Conservation (phyloP, 2,329 filamentous ascomycete genomes). For the Cladosporium sp. region DNA sequence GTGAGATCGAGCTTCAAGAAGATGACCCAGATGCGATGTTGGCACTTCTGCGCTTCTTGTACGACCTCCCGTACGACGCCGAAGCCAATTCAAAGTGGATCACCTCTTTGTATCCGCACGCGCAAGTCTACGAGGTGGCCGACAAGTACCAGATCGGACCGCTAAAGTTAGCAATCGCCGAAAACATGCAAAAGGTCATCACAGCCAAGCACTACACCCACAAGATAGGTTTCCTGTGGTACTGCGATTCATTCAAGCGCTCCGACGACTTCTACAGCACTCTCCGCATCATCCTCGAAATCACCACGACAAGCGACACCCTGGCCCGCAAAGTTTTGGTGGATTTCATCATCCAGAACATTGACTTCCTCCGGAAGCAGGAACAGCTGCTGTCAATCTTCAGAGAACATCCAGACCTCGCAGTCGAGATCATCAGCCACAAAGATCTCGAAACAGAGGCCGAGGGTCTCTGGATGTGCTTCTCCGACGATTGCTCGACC, state of each 20-base stretch:
- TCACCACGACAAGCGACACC: background rate
- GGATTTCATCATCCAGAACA: background rate
- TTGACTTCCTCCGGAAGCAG: background rate
- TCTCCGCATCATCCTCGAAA: background rate
- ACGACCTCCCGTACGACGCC: background rate
- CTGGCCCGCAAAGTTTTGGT: background rate
- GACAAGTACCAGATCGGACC: constrained; percentile 2
- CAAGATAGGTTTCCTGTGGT: background rate
- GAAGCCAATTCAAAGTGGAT: background rate
- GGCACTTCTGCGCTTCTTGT: background rate
- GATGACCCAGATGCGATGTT: background rate
- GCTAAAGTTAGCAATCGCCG: background rate
- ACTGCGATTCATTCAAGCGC: background rate
- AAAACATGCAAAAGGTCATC: background rate
- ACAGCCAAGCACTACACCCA: background rate
- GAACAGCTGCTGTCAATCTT: background rate
- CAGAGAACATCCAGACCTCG: background rate
- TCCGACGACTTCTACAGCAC: background rate
- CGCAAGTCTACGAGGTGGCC: background rate
- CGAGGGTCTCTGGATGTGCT: background rate
- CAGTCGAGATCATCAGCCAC: background rate
- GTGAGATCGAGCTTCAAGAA: background rate
- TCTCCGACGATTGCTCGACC: background rate
- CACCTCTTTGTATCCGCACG: background rate
- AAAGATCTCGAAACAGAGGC: background rate